These are phyloP conservation scores for Medicago arabica DNA, from an alignment of 306 rosid genomes.

Conservation along the genomic window DNA sequence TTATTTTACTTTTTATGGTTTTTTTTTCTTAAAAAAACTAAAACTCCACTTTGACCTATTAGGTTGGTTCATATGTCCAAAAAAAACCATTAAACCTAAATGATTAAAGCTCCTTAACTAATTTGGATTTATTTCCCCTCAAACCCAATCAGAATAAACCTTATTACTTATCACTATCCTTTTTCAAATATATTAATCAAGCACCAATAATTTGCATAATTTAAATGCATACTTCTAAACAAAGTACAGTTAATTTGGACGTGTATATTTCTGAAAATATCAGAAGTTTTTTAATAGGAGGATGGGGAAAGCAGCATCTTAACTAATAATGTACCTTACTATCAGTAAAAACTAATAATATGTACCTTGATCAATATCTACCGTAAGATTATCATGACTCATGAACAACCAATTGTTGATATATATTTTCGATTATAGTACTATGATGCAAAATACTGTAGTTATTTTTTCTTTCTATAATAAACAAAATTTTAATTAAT, in stretches of 20 bases:
- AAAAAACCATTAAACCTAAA: neutral
- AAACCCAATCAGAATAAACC: neutral
- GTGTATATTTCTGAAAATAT: neutral
- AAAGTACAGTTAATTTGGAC: neutral
- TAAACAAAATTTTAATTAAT: neutral
- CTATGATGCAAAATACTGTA: neutral
- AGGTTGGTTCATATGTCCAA: constrained; percentile 7
- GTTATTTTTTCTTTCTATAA: too few relatives aligned
- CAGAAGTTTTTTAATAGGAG: neutral
- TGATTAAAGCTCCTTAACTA: neutral
- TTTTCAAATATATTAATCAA: neutral
- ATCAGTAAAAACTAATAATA: neutral
- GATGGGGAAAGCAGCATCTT: constrained; percentile 2
- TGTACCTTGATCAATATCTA: constrained; percentile 1
- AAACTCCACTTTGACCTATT: constrained; percentile 14
- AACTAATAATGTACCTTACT: neutral
- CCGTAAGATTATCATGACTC: constrained; percentile 32
- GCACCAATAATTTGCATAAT: neutral
- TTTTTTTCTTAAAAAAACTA: neutral
- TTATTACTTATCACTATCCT: too few relatives aligned
- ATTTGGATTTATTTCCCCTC: constrained; percentile 24
- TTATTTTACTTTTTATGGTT: neutral
- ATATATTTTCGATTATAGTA: neutral
- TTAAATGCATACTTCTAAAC: neutral
- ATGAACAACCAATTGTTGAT: constrained; percentile 5